Base-by-base conservation (phyloP, 305 asterid species). In the Fraxinus greggii region DNA sequence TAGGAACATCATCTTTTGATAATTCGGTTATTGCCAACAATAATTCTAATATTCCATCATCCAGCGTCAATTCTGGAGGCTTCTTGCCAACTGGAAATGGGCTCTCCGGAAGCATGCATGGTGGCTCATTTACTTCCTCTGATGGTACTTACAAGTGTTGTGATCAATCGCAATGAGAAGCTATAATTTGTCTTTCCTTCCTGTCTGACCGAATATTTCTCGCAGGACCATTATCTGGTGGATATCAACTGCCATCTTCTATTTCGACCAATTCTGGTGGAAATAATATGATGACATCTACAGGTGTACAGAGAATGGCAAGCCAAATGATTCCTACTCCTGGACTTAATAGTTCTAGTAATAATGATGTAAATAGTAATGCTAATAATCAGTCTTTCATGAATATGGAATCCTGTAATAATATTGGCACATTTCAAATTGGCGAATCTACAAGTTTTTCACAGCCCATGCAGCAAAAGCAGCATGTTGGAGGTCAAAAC, bases 321-420 rank as follows among this genome's bases (percentile, higher is more conserved):
- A 89, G 95, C 88, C 98, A 94, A 89, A 96, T 94, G 98, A 96
- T 96, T 56, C 98, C 99, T 13, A 93, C 98, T 80, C 98, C 98
- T 88, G 99, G 99, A 84, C 89, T 93, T 73, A 90, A 80, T 85
- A 91, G 82, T 86, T 69, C 91, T 36, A 86, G 40, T 82, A 88
- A 80, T 81, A 89, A 86, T 81, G 90, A 85, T 36, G 78, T 85
- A 48, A 90, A 90, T 84, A 90, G 81, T 79, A 85, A 79, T 81
- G 84, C 79, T 83, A 89, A 82, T 81, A 88, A 85, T 85, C 91
- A 85, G 83, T 84, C 88, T 56, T 81, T 88, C 87, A 84, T 87
- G 90, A 92, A 89, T 79, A 77, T 88, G 88, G 97, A 92, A 61
- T 81, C 93, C 83, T 85, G 91, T 72, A 91, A 83, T 88, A 86